Conservation (phyloP, 106 monocot genomes). For the Chionographis japonica region DNA sequence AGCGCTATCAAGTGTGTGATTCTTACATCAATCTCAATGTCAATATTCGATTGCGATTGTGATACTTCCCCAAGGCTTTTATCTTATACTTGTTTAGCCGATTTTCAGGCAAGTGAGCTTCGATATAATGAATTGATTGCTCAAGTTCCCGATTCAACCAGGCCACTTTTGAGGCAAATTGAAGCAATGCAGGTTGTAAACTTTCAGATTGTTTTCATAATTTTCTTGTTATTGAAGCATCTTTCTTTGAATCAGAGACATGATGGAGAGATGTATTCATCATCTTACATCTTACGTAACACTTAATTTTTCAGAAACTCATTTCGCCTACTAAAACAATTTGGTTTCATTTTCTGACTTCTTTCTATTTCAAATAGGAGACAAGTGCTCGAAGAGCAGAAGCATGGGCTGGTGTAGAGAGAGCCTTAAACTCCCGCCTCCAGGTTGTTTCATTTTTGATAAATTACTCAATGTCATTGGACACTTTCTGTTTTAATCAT, state of each 20-base stretch:
- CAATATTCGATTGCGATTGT: not conserved
- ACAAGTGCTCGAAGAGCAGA: slow-evolving; percentile 76
- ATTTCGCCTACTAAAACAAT: not conserved
- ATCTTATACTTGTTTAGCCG: slow-evolving; percentile 6
- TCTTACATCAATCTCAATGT: not conserved
- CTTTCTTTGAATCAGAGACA: not conserved
- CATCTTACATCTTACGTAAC: too few relatives aligned
- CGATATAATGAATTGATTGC: slow-evolving; percentile 91
- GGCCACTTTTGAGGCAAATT: slow-evolving; percentile 92
- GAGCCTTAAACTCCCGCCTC: slow-evolving; percentile 73
- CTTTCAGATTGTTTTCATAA: not conserved
- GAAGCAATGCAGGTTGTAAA: slow-evolving; percentile 90
- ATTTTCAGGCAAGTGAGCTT: slow-evolving; percentile 85
- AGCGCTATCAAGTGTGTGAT: slow-evolving; percentile 79
- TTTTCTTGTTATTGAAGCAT: not conserved
- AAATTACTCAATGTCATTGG: not conserved
- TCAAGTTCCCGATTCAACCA: slow-evolving; percentile 94
- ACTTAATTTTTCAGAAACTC: not conserved
- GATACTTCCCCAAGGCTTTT: not conserved
- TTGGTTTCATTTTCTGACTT: too few relatives aligned
- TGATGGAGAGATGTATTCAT: not conserved
- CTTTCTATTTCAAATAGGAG: slow-evolving; percentile 48
- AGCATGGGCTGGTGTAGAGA: slow-evolving; percentile 95
- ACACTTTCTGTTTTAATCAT: too few relatives aligned
- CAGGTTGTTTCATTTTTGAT: slow-evolving; percentile 43